Evolutionary conservation across 1,139 yeast genomes (phyloP).

Genomic region (Lodderomyces jiufengensis): DNA sequence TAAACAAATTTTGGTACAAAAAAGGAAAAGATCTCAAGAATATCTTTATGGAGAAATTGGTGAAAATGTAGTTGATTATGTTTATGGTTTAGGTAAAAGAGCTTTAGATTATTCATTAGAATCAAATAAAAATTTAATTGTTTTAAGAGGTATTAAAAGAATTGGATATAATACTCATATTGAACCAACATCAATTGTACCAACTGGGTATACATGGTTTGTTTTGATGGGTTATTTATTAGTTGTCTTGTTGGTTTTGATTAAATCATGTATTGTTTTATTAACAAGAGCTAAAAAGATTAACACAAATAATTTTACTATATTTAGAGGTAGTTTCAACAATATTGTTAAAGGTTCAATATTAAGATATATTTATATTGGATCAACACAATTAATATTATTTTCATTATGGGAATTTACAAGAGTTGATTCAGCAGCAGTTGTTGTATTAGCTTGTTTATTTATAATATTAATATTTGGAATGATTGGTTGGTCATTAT

Average conservation of each 20-base stretch:
- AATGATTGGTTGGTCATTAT: slow-evolving; percentile 57
- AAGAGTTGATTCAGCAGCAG: slow-evolving; percentile 68
- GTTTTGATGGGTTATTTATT: slow-evolving; percentile 58
- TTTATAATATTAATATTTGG: slow-evolving; percentile 54
- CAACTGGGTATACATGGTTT: slow-evolving; percentile 75
- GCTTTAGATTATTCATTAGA: slow-evolving; percentile 29
- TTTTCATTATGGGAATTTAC: slow-evolving; percentile 76
- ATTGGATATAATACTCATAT: slow-evolving; percentile 64
- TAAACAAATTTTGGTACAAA: slow-evolving; percentile 61
- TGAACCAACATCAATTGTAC: slow-evolving; percentile 70
- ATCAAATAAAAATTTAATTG: slow-evolving; percentile 47
- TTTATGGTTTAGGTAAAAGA: slow-evolving; percentile 21
- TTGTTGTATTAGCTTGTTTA: slow-evolving; percentile 64
- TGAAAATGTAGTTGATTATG: slow-evolving; percentile 4
- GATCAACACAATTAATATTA: slow-evolving; percentile 67
- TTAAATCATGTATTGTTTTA: slow-evolving; percentile 49
- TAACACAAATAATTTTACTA: slow-evolving; percentile 43
- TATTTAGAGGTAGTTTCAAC: slow-evolving; percentile 52
- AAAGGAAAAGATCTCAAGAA: slow-evolving; percentile 38
- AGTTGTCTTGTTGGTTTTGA: slow-evolving; percentile 45
- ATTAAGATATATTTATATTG: slow-evolving; percentile 68
- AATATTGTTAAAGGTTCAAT: slow-evolving; percentile 62
- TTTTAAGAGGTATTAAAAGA: slow-evolving; percentile 73
- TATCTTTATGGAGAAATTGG: slow-evolving; percentile 8
- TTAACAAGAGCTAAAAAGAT: slow-evolving; percentile 42